Conservation (phyloP, 305 asterid species). For the Fraxinus sp. region DNA sequence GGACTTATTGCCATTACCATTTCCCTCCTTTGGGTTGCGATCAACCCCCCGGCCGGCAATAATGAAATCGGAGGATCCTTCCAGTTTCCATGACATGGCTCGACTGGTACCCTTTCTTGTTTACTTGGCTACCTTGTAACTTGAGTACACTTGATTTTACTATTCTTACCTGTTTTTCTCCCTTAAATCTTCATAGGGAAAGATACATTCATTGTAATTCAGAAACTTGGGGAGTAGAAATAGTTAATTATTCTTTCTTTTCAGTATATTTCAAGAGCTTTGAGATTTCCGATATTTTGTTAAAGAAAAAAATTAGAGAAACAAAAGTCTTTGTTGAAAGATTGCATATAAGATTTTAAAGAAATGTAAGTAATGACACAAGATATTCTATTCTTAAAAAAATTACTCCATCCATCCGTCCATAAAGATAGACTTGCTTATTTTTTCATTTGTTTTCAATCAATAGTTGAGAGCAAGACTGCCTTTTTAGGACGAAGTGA, state of each 20-base stretch:
- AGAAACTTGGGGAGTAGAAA: not conserved
- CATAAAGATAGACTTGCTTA: not conserved
- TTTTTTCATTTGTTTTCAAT: not conserved
- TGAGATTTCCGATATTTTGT: not conserved
- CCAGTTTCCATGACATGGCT: slow-evolving; percentile 5
- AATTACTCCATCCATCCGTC: not conserved
- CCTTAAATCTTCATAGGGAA: not conserved
- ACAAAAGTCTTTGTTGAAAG: not conserved
- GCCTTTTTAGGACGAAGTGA: not conserved
- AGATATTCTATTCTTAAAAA: not conserved
- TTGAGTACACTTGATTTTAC: not conserved
- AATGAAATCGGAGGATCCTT: slow-evolving; percentile 11
- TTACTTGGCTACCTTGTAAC: not conserved
- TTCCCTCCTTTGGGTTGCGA: slow-evolving; percentile 17
- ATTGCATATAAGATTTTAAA: not conserved
- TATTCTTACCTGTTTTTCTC: not conserved
- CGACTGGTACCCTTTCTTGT: not conserved
- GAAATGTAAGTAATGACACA: not conserved
- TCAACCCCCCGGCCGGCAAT: slow-evolving; percentile 1
- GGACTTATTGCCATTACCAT: slow-evolving; percentile 14
- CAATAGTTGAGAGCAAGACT: not conserved
- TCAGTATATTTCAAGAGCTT: not conserved
- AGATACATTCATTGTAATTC: not conserved
- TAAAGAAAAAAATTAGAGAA: not conserved
- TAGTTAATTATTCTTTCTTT: not conserved